A percentile compares a stretch with the other conserved stretches of the same genome.
phyloP scores from a whole-genome alignment of 495 filamentous ascomycete species.

The Neurospora sublineolata region DNA sequence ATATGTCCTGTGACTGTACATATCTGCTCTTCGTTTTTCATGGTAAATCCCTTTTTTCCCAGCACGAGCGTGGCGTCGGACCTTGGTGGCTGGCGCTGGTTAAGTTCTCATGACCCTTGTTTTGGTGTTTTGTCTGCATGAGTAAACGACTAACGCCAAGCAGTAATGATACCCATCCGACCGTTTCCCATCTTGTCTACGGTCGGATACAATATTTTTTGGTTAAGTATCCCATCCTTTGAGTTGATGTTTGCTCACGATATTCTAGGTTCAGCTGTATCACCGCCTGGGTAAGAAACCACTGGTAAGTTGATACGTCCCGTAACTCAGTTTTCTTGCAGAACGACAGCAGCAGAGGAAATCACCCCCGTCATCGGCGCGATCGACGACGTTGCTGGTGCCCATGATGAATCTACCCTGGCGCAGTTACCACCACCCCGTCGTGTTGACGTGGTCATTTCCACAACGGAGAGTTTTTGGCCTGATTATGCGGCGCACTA shows the following conservation, averaged over 20 bases:
- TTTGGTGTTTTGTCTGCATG: background rate
- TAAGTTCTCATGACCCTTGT: background rate
- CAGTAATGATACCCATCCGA: background rate
- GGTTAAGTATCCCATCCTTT: background rate
- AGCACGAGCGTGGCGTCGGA: background rate
- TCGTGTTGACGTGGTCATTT: conserved; percentile 26
- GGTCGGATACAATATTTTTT: background rate
- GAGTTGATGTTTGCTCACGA: background rate
- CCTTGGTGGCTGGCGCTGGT: background rate
- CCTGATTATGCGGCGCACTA: background rate
- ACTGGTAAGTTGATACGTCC: background rate
- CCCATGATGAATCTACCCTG: conserved; percentile 9
- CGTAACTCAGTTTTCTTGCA: background rate
- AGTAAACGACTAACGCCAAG: background rate
- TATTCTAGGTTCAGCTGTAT: background rate
- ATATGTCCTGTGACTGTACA: conserved; percentile 18
- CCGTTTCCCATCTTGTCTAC: background rate
- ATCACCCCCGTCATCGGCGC: conserved; percentile 27
- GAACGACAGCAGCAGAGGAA: conserved; percentile 12
- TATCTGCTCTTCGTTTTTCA: conserved; percentile 9
- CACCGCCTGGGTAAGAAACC: background rate
- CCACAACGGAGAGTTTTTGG: conserved; percentile 21
- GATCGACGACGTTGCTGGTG: conserved; percentile 7
- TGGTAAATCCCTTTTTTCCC: background rate
- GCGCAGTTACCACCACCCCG: background rate